Evolutionary conservation across 495 filamentous ascomycete genomes (phyloP).

Genomic region (Talaromyces proteolyticus): DNA sequence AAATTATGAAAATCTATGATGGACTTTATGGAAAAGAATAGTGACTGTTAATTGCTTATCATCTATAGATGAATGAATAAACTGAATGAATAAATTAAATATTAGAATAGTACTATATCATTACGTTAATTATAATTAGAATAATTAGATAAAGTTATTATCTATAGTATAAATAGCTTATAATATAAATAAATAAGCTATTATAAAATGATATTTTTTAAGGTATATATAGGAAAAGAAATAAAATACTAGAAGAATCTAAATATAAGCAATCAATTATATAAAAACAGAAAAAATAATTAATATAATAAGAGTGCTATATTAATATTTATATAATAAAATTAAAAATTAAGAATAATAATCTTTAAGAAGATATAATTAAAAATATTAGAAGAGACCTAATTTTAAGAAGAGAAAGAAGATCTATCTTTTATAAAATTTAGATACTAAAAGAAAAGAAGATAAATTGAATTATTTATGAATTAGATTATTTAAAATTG

Average conservation of each 20-base stretch:
- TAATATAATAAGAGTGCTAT: not conserved
- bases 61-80: not conserved
- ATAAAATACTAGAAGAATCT: not conserved
- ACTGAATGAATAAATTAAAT: not conserved
- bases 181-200: not conserved
- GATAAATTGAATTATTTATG: not conserved
- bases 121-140: not conserved
- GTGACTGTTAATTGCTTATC: not conserved
- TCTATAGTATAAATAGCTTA: not conserved
- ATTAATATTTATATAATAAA: not conserved
- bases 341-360: not conserved
- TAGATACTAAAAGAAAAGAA: not conserved
- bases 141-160: not conserved
- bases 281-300: not conserved
- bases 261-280: not conserved
- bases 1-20: constrained; percentile 1
- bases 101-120: not conserved
- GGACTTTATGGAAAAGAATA: not conserved
- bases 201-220: not conserved
- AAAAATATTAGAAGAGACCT: not conserved
- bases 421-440: constrained; percentile 1
- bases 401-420: not conserved
- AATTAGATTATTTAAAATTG: not conserved
- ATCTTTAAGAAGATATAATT: not conserved
- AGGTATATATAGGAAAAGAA: not conserved